phyloP scores from a whole-genome alignment of 331 rosid species.

The Quercus phellos region DNA sequence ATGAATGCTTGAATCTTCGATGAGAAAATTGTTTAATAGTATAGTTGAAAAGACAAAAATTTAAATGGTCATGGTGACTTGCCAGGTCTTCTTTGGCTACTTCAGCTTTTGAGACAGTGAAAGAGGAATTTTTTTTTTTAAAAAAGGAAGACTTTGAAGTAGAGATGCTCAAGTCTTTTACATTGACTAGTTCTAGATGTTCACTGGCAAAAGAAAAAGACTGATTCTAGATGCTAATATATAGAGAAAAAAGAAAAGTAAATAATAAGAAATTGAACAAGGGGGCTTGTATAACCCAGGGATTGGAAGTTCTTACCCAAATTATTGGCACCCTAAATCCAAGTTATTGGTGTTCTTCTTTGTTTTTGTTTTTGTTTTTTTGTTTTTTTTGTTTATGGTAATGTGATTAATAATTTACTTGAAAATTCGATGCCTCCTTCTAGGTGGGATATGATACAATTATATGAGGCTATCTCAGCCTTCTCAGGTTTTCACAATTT shows the following conservation, averaged over 20 bases:
- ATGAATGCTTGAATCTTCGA: not conserved
- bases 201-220: not conserved
- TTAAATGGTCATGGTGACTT: constrained; percentile 1
- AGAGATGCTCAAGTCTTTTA: not conserved
- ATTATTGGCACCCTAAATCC: no score
- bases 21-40: not conserved
- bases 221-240: not conserved
- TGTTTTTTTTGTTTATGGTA: no score
- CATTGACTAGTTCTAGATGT: constrained; percentile 26
- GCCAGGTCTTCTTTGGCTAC: constrained; percentile 27
- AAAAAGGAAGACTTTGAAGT: not conserved
- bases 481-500: no score
- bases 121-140: not conserved
- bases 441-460: no score
- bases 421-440: no score
- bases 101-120: not conserved
- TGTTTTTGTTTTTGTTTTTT: not conserved
- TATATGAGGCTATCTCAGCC: no score
- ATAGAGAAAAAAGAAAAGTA: not conserved
- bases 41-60: not conserved
- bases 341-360: not conserved
- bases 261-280: not conserved
- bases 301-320: not conserved
- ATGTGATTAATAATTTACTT: no score
- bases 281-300: not conserved